Evolutionary conservation across 306 rosid species (phyloP).

Genomic region (Ceratonia siliqua): DNA sequence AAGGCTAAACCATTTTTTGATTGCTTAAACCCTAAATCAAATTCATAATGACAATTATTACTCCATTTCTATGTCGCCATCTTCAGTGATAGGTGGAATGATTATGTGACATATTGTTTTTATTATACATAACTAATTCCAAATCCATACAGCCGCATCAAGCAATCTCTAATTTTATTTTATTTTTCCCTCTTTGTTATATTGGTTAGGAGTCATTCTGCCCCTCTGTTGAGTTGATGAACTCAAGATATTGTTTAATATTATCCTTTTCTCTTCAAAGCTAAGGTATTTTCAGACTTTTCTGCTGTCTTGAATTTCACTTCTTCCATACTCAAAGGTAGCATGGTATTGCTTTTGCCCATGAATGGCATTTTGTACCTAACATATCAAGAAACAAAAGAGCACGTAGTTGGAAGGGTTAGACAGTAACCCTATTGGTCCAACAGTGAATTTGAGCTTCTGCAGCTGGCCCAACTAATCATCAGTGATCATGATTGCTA

Average conservation of each 20-base stretch:
- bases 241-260: conserved; percentile 25
- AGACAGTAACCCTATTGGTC: conserved; percentile 22
- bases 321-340: conserved; percentile 70
- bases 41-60: conserved; percentile 7
- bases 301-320: conserved; percentile 48
- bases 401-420: neutral
- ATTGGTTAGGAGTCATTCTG: conserved; percentile 30
- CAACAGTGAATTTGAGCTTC: conserved; percentile 17
- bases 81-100: conserved; percentile 34
- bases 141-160: conserved; percentile 5
- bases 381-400: conserved; percentile 28
- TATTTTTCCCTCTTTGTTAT: neutral
- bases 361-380: conserved; percentile 47
- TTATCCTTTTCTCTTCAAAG: conserved; percentile 67
- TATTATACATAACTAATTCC: conserved; percentile 26
- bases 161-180: conserved; percentile 31
- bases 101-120: conserved; percentile 16
- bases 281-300: conserved; percentile 51
- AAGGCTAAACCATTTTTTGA: conserved; percentile 1
- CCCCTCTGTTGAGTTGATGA: conserved; percentile 23
- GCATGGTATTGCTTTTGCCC: conserved; percentile 42
- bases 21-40: conserved; percentile 28
- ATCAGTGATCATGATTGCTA: conserved; percentile 31
- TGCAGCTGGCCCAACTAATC: conserved; percentile 38
- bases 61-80: conserved; percentile 14